Conservation (phyloP, 768 basidiomycete genomes). For the Cystofilobasidium bisporidii region DNA sequence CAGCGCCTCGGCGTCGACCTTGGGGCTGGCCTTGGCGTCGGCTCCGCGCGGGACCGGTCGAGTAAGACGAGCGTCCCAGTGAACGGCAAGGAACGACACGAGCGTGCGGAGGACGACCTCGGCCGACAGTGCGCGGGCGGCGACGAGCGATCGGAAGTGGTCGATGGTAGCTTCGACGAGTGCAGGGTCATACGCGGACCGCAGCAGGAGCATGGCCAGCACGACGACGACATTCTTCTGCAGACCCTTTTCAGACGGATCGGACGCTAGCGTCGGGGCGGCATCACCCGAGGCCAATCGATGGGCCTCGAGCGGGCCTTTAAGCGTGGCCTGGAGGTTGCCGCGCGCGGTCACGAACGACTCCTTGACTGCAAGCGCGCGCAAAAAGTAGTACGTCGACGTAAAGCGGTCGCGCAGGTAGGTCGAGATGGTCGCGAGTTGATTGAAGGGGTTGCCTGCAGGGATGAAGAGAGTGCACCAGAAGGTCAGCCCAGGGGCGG, state of each 20-base stretch:
- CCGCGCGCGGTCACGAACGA: slow-evolving; percentile 81
- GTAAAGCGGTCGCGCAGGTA: slow-evolving; percentile 74
- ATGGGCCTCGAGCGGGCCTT: slow-evolving; percentile 55
- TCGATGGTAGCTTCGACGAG: not conserved
- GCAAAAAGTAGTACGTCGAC: slow-evolving; percentile 76
- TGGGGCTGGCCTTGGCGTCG: not conserved
- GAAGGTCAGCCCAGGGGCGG: not conserved
- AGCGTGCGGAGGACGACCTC: slow-evolving; percentile 15
- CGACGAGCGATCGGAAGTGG: slow-evolving; percentile 6
- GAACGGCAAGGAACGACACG: slow-evolving; percentile 8
- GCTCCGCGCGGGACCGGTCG: slow-evolving; percentile 1
- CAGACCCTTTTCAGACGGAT: slow-evolving; percentile 45
- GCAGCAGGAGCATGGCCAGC: slow-evolving; percentile 59
- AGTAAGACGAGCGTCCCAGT: slow-evolving; percentile 12
- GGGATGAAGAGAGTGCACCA: too few species aligned
- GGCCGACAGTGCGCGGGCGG: slow-evolving; percentile 6
- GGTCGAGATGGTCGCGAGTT: slow-evolving; percentile 82
- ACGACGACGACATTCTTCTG: slow-evolving; percentile 66
- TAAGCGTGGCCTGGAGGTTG: slow-evolving; percentile 66
- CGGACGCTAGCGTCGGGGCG: too few species aligned
- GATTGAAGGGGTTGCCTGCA: slow-evolving; percentile 71
- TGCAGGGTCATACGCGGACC: slow-evolving; percentile 29
- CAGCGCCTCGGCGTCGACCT: slow-evolving; percentile 50
- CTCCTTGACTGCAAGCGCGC: slow-evolving; percentile 72
- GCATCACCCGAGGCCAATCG: not conserved